Evolutionary conservation across 148 eudicot genomes (phyloP), one percentile per base, ranked within the genome.

Genomic region (Arbutus unedo): DNA sequence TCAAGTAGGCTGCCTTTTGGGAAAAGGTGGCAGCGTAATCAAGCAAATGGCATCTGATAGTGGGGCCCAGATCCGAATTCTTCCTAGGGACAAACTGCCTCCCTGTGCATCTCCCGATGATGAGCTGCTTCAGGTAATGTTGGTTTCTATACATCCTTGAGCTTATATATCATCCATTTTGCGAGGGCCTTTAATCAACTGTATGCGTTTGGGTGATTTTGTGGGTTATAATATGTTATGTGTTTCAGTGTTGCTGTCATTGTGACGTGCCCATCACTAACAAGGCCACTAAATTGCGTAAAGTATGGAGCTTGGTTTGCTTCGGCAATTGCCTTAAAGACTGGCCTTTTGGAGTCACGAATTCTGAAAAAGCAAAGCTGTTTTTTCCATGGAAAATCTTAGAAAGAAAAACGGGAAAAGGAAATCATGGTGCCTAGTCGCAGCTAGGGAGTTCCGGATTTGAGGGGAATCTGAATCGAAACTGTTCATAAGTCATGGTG

Each of bases 41-140:
- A 93, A 94, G 83, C 94, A 92, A 85, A 88, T 94, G 91, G 77
- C 93, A 51, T 85, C 90, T 81, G 96, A 92, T 74, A 96, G 93
- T 88, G 99, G 99, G 71, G 93, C 99, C 21, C 93, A 93, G 78
- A 93, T 96, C 71, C 92, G 87, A 60, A 89, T 96, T 78, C 94
- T 96, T 84, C 97, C 98, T 19, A 89, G 89, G 81, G 96, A 94
- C 72, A 87, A 94, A 80, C 86, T 93, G 60, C 97, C 98, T 85
- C 45, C 88, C 43, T 94, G 90, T 91, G 98, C 94, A 23, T 91
- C 99, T 83, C 86, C 97, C 80, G 83, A 89, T 38, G 98, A 96
- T 89, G 99, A 94, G 81, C 81, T 94, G 72, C 93, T 96, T 91
- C 93, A 95, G 98, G 98, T 95, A 85, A 76, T 72, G 59, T 79